These are phyloP conservation scores for Eremochloa ophiuroides DNA, from an alignment of 176 grass and related monocot species.

Conservation along the genomic window DNA sequence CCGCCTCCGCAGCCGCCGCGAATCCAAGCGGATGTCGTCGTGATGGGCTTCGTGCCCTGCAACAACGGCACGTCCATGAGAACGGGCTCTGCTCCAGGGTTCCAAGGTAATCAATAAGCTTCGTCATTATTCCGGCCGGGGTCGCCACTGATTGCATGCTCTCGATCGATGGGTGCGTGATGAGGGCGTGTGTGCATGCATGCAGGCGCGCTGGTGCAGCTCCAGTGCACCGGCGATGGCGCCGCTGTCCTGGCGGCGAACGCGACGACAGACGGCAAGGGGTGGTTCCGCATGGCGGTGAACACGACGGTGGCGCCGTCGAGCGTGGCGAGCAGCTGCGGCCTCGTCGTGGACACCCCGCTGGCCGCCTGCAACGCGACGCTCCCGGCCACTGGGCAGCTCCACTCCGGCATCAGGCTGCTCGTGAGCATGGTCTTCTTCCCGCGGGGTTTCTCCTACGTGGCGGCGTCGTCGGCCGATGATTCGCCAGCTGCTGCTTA, in stretches of 20 bases:
- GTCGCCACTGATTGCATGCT: too few species aligned
- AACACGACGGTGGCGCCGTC: conserved; percentile 10
- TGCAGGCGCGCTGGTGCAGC: conserved; percentile 26
- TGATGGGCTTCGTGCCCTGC: conserved; percentile 27
- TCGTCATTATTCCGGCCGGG: too few species aligned
- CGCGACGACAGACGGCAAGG: conserved; percentile 26
- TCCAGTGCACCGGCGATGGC: conserved; percentile 3
- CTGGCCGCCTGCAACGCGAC: conserved; percentile 18
- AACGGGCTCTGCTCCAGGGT: conserved; percentile 6
- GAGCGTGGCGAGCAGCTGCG: not conserved
- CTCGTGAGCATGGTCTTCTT: conserved; percentile 19
- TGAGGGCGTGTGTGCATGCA: not conserved
- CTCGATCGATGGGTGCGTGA: not conserved
- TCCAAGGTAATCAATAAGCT: not conserved
- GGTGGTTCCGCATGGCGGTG: conserved; percentile 28
- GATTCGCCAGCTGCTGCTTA: not conserved
- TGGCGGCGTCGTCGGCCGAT: not conserved
- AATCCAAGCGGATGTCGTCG: conserved; percentile 23
- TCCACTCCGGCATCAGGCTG: not conserved
- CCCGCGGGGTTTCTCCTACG: conserved; percentile 30
- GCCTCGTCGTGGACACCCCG: conserved; percentile 21
- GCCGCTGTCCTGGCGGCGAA: not conserved
- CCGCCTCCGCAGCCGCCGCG: conserved; percentile 8
- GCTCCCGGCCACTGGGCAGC: not conserved
- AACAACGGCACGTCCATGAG: conserved; percentile 20